Conservation (phyloP, 2,329 filamentous ascomycete species). For the Aspergillus pseudoterreus region DNA sequence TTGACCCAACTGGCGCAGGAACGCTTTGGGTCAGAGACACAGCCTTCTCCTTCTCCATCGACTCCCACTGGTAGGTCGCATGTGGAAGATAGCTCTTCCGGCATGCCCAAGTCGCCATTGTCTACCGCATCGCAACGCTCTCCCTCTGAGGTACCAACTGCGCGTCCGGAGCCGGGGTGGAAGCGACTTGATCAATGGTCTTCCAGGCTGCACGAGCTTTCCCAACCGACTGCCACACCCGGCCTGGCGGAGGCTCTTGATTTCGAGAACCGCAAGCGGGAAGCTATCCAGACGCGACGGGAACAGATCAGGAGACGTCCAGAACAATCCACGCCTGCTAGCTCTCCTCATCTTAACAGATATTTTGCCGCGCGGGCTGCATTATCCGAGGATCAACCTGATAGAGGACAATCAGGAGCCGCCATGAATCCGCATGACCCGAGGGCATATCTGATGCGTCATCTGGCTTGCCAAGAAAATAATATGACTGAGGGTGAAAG, state of each 20-base stretch:
- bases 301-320: slow-evolving; percentile 12
- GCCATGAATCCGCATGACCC: slow-evolving; percentile 24
- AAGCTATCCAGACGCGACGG: slow-evolving; percentile 25
- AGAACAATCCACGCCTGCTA: slow-evolving; percentile 2
- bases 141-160: background rate
- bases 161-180: background rate
- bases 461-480: slow-evolving; percentile 6
- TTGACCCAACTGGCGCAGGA: slow-evolving; percentile 13
- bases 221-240: slow-evolving; percentile 7
- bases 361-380: slow-evolving; percentile 30
- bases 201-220: slow-evolving; percentile 16
- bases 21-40: slow-evolving; percentile 9
- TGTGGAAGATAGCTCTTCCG: background rate
- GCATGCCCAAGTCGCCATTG: background rate
- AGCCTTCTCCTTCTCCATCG: background rate
- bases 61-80: background rate
- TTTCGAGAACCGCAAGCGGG: slow-evolving; percentile 37
- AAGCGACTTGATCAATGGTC: slow-evolving; percentile 22
- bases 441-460: slow-evolving; percentile 28
- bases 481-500: slow-evolving; percentile 4
- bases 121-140: background rate
- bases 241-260: slow-evolving; percentile 33
- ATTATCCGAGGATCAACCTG: slow-evolving; percentile 5
- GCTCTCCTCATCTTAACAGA: slow-evolving; percentile 28
- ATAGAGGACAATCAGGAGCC: background rate